Evolutionary conservation across 139 green algal species (phyloP).

Genomic region (Chlorella sp.): DNA sequence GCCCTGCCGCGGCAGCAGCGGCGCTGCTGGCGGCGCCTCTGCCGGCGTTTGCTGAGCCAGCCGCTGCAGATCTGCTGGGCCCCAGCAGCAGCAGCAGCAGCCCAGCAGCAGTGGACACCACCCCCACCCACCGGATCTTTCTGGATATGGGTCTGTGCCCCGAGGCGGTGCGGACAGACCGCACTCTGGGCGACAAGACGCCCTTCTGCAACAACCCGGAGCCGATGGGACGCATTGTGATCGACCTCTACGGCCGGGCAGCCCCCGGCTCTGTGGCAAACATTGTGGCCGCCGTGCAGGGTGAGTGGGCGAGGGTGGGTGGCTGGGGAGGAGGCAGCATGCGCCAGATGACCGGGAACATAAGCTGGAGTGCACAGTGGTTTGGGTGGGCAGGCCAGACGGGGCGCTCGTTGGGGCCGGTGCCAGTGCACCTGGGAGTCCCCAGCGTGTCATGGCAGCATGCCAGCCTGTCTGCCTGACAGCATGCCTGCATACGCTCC

Average conservation of each 20-base stretch:
- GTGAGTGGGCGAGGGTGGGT: not conserved
- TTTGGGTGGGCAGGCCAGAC: too few relatives aligned
- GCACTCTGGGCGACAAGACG: conserved; percentile 63
- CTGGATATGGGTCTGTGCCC: conserved; percentile 45
- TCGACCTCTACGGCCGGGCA: conserved; percentile 71
- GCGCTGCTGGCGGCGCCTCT: not conserved
- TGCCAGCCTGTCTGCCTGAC: too few relatives aligned
- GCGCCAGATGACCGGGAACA: too few relatives aligned
- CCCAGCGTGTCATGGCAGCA: too few relatives aligned
- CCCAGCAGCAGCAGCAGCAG: not conserved
- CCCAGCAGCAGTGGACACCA: not conserved
- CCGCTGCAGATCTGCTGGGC: not conserved
- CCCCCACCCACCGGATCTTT: conserved; percentile 29
- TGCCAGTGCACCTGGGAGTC: too few relatives aligned
- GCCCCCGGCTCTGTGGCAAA: conserved; percentile 59
- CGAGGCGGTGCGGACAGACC: conserved; percentile 43
- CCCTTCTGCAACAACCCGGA: conserved; percentile 51
- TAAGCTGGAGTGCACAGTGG: too few relatives aligned
- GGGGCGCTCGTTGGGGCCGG: not conserved
- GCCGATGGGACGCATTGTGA: conserved; percentile 57
- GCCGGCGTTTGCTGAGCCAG: not conserved
- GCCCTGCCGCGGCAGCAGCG: not conserved
- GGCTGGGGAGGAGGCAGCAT: too few relatives aligned
- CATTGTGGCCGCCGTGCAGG: conserved; percentile 43
- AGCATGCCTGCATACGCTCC: not conserved